Evolutionary conservation across 2,329 filamentous ascomycete genomes (phyloP).

Genomic region (Pestalotiopsis sp.): DNA sequence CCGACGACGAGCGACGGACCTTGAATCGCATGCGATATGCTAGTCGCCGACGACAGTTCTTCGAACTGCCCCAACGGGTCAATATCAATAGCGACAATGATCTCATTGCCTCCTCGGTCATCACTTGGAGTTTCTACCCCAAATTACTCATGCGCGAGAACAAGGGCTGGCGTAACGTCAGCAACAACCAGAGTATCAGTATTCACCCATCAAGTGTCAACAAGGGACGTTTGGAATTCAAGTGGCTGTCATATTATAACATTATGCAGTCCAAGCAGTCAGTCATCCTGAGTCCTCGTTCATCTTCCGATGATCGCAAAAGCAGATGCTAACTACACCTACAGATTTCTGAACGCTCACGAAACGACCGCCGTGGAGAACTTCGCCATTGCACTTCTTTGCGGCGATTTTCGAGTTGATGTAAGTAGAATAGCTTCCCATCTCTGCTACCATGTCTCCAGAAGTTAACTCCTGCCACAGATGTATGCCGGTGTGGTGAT

Average conservation of each 20-base stretch:
- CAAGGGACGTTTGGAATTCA: constrained; percentile 66
- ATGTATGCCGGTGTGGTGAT: constrained; percentile 86
- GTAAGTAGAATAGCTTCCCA: constrained; percentile 44
- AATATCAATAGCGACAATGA: constrained; percentile 82
- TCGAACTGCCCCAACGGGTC: constrained; percentile 76
- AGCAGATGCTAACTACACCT: constrained; percentile 14
- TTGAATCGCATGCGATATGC: constrained; percentile 72
- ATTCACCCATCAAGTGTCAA: constrained; percentile 91
- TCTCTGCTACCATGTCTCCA: neutral
- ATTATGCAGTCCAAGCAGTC: constrained; percentile 91
- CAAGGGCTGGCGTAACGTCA: constrained; percentile 87
- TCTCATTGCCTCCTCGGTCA: constrained; percentile 74
- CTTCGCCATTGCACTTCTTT: constrained; percentile 81
- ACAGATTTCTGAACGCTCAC: constrained; percentile 82
- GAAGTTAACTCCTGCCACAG: constrained; percentile 38
- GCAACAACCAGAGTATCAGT: constrained; percentile 89
- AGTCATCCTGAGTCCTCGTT: constrained; percentile 32
- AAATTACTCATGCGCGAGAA: constrained; percentile 82
- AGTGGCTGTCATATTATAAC: constrained; percentile 93
- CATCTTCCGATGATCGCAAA: neutral
- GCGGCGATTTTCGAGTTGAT: constrained; percentile 87
- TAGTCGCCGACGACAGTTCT: constrained; percentile 73
- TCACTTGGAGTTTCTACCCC: constrained; percentile 94
- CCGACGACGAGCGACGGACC: constrained; percentile 69
- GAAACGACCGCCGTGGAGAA: constrained; percentile 82